phyloP scores from a whole-genome alignment of 2,329 filamentous ascomycete species.

The Trichoderma cornu-damae region DNA sequence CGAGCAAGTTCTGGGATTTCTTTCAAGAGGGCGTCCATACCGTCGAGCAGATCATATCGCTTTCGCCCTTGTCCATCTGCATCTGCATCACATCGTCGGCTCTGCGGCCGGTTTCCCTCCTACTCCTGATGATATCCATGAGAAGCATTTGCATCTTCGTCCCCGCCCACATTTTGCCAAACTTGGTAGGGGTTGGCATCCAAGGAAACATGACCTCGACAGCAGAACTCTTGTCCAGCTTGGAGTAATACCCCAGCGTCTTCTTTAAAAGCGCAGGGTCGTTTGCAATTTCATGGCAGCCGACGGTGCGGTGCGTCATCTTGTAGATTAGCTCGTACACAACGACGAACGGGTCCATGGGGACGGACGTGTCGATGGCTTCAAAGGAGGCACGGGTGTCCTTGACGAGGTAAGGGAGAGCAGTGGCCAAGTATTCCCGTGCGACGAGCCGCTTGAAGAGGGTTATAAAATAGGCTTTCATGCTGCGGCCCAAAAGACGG shows the following conservation, averaged over 20 bases:
- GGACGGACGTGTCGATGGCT: not conserved
- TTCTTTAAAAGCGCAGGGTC: slow-evolving; percentile 38
- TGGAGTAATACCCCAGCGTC: slow-evolving; percentile 42
- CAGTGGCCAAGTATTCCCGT: slow-evolving; percentile 35
- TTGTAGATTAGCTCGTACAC: slow-evolving; percentile 50
- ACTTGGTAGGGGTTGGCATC: slow-evolving; percentile 41
- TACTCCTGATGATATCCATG: slow-evolving; percentile 42
- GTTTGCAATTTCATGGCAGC: slow-evolving; percentile 49
- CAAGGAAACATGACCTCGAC: slow-evolving; percentile 48
- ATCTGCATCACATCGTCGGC: slow-evolving; percentile 49
- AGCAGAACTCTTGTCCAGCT: slow-evolving; percentile 42
- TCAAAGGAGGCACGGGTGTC: slow-evolving; percentile 31
- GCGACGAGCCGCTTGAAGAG: slow-evolving; percentile 34
- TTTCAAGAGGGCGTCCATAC: too few species aligned
- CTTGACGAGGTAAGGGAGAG: slow-evolving; percentile 39
- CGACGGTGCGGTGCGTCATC: slow-evolving; percentile 54
- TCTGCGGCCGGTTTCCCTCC: slow-evolving; percentile 38
- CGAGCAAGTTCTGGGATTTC: too few species aligned
- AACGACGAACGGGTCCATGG: slow-evolving; percentile 48
- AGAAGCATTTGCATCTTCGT: slow-evolving; percentile 46
- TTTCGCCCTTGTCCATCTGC: slow-evolving; percentile 48
- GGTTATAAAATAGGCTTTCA: slow-evolving; percentile 26
- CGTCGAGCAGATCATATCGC: slow-evolving; percentile 38
- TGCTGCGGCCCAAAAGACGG: slow-evolving; percentile 22
- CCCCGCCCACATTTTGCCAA: slow-evolving; percentile 42